Conservation (phyloP, 176 grass and related monocot genomes). For the Ensete glaucum region DNA sequence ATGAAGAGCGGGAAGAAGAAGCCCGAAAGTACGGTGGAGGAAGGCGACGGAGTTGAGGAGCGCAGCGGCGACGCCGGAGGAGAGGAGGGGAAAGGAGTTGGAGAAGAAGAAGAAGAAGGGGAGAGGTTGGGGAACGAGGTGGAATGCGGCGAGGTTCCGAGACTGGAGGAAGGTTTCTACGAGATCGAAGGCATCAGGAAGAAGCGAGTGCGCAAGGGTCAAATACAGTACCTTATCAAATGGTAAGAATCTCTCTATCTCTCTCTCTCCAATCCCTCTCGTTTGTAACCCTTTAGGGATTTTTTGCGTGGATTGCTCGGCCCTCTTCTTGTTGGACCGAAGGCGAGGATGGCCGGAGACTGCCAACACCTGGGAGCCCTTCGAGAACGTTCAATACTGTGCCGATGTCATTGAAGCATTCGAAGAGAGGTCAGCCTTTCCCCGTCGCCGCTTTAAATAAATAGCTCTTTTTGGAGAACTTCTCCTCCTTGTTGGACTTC, state of each 20-base stretch:
- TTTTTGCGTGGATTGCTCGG: background rate
- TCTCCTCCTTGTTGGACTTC: background rate
- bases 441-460: background rate
- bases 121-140: slow-evolving; percentile 6
- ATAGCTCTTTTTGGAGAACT: slow-evolving; percentile 18
- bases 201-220: slow-evolving; percentile 45
- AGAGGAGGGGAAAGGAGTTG: slow-evolving; percentile 3
- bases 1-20: too few relatives aligned
- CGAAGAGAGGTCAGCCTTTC: slow-evolving; percentile 37
- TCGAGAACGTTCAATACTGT: slow-evolving; percentile 57
- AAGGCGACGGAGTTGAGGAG: too few relatives aligned
- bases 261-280: background rate
- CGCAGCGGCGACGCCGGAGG: background rate
- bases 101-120: background rate
- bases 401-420: slow-evolving; percentile 60
- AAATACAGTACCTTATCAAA: slow-evolving; percentile 87
- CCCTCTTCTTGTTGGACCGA: slow-evolving; percentile 16
- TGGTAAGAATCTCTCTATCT: slow-evolving; percentile 32
- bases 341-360: slow-evolving; percentile 75
- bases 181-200: slow-evolving; percentile 84
- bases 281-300: background rate
- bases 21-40: too few relatives aligned
- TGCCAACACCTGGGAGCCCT: slow-evolving; percentile 81
- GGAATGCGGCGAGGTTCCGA: slow-evolving; percentile 21
- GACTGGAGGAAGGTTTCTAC: slow-evolving; percentile 65